Base-by-base conservation (phyloP, 441 rosid species). In the Theobroma grandiflorum region DNA sequence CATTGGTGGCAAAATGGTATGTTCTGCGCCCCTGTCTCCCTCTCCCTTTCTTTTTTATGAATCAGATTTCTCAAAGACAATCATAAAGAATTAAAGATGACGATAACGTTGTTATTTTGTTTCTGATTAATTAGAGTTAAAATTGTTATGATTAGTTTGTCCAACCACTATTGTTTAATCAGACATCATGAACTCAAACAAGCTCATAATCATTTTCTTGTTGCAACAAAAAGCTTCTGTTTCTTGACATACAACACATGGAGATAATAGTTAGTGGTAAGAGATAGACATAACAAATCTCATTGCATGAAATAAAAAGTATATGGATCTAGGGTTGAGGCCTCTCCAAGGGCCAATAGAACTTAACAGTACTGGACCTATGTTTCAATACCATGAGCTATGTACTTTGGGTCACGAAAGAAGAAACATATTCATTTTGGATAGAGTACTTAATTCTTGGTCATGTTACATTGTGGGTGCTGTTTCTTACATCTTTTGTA, bases 1-100 rank as follows among this genome's bases (percentile, higher is more conserved):
- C 84, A 72, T 75, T 78, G 64, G 82, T 80, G 86, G 81, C 86
- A 83, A 87, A 68, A 87, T 87, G 92, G 89, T 87, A 83, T 3
- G 80, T 62, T 37, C 12, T 66, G 37, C 18, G 0, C 3, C 16
- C 9, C 33, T 15, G 11, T 20, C n/a, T 4, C 58, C 49, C 31
- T 57, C 31, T 2, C 20, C 33, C 20, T 16, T 18, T 45, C 8
- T 2, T 52, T 33, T 22, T 1, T 4, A 22, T 10, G 15, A 61
- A 31, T 61, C 65, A 31, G 38, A 26, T 26, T 59, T 59, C 37
- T 26, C 9, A 11, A 59, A 9, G 37, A 49, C 49, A 67, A n/a
- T 22, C 22, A 59, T 59, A 3, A 26, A 22, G 20, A 14, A 16
- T 53, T 4, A 22, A 45, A 40, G 33, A 31, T 31, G 18, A n/a